Base-by-base conservation (phyloP, 106 monocot genomes). In the Allium sativum region DNA sequence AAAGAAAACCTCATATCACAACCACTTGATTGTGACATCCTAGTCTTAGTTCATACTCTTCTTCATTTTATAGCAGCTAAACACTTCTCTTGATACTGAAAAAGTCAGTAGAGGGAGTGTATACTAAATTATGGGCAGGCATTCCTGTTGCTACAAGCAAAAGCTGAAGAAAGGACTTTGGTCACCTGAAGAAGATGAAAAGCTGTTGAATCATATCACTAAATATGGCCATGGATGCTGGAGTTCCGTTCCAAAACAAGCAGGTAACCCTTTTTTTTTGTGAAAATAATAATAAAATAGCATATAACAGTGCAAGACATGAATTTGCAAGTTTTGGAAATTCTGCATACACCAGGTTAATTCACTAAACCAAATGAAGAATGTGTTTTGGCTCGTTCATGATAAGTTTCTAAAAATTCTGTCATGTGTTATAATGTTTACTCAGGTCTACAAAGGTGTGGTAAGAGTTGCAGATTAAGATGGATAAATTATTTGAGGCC, bases 401-500 rank as follows among this genome's bases (percentile, higher is more conserved):
- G 5, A 55, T 55, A 55, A 17, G 19, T 55, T 17, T 55, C n/a
- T 13, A 55, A 6, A 9, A 15, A 1, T 31, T 31, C 31, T 31
- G 31, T 31, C 31, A 31, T 31, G 31, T 0, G 18, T 9, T 13
- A 55, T 18, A 17, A 17, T 15, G 18, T 55, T 10, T 55, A 16
- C 58, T 48, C 81, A 91, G 92, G 87, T 42, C 68, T 93, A 55
- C 88, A 93, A 77, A 84, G 93, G 66, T 93, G 93, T 72, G 93
- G 93, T 44, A 93, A 93, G 78, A 93, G 93, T 61, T 93, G 93
- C 69, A 76, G 93, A 46, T 52, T 93, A 50, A 78, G 93, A 46
- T 93, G 93, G 93, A 88, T 88, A 48, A 93, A 93, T 48, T 93
- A 93, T 66, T 65, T 93, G 52, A 81, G 88, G 61, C 82, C 88